These are phyloP conservation scores for Alternaria triticina DNA, from an alignment of 2,329 filamentous ascomycete species.

Conservation along the genomic window DNA sequence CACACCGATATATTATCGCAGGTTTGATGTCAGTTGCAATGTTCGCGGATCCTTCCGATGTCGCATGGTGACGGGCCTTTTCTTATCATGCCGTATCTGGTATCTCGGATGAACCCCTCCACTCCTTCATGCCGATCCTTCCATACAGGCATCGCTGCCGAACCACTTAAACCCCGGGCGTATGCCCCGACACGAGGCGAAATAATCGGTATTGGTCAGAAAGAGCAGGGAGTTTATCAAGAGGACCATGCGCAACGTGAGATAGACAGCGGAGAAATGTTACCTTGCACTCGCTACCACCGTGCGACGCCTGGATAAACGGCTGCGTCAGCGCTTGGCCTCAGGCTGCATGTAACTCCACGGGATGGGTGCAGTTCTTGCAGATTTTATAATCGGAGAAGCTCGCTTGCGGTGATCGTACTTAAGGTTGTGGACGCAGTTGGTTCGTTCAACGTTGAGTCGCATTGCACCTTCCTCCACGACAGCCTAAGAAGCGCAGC, in stretches of 20 bases:
- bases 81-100: conserved; percentile 18
- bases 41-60: conserved; percentile 1
- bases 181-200: neutral
- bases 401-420: neutral
- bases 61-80: conserved; percentile 6
- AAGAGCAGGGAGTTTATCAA: conserved; percentile 9
- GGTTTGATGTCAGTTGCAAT: neutral
- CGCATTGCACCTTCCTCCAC: neutral
- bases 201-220: conserved; percentile 12
- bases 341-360: conserved; percentile 21
- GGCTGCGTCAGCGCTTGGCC: neutral
- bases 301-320: conserved; percentile 2
- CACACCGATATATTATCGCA: neutral
- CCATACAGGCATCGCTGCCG: conserved; percentile 13
- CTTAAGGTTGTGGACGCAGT: conserved; percentile 8
- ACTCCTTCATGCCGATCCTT: conserved; percentile 12
- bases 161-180: conserved; percentile 12
- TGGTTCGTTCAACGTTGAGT: neutral
- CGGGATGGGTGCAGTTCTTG: conserved; percentile 15
- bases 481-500: neutral
- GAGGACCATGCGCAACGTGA: neutral
- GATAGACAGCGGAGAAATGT: conserved; percentile 18
- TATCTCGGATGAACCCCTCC: conserved; percentile 9
- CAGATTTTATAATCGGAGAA: neutral
- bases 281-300: conserved; percentile 13